A percentile compares a stretch with the other conserved stretches of the same genome.
Conservation (phyloP, 164 flowering plant species). For the Chimonanthus salicifolius region DNA sequence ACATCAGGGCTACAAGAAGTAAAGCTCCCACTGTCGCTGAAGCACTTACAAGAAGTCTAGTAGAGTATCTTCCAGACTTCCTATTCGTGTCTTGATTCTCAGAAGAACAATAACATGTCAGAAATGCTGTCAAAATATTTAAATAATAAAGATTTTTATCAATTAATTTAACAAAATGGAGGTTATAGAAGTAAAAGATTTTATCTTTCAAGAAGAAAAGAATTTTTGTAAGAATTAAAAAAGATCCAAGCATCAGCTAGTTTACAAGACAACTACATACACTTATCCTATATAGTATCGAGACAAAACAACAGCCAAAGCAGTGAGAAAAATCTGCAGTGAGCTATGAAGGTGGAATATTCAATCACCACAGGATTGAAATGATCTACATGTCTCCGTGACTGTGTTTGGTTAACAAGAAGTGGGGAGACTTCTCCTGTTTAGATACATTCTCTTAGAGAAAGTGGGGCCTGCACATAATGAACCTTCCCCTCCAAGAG, state of each 20-base stretch:
- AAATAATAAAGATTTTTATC: background rate
- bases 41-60: constrained; percentile 78
- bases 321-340: too few species aligned
- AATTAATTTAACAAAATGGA: background rate
- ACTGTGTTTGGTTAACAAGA: too few species aligned
- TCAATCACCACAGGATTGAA: too few species aligned
- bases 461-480: too few species aligned
- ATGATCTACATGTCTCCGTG: too few species aligned
- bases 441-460: too few species aligned
- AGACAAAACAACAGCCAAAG: too few species aligned
- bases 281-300: too few species aligned
- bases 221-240: too few species aligned
- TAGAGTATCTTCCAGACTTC: constrained; percentile 43
- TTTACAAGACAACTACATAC: background rate
- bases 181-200: background rate
- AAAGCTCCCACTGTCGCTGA: constrained; percentile 93
- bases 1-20: constrained; percentile 94
- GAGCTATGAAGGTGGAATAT: too few species aligned
- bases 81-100: constrained; percentile 38
- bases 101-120: background rate
- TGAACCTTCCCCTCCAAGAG: too few species aligned
- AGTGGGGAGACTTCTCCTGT: too few species aligned
- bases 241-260: background rate
- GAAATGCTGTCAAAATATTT: background rate
- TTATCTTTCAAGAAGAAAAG: background rate